Percentiles rank a stretch among this genome's conserved stretches.
phyloP scores from a whole-genome alignment of 441 rosid genomes.

The Aleurites moluccanus region DNA sequence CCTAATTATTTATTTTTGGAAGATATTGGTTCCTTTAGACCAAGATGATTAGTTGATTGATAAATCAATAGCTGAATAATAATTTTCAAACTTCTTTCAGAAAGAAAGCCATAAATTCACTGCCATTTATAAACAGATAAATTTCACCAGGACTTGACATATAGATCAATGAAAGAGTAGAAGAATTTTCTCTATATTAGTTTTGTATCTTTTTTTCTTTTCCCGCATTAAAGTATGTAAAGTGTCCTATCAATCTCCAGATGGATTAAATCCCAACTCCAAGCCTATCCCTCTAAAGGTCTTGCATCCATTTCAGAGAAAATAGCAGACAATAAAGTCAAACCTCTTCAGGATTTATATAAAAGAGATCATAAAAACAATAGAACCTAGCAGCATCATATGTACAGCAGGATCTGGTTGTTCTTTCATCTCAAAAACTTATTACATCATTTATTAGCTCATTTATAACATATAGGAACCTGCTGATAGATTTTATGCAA shows the following conservation, averaged over 20 bases:
- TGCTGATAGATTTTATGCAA: constrained; percentile 19
- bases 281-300: not conserved
- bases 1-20: not conserved
- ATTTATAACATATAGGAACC: not conserved
- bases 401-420: not conserved
- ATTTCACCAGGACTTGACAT: not conserved
- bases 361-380: not conserved
- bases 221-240: not conserved
- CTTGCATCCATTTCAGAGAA: not conserved
- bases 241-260: not conserved
- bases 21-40: not conserved
- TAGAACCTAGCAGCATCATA: not conserved
- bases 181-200: not conserved
- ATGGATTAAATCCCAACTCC: not conserved
- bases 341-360: not conserved
- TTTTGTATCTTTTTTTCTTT: not conserved
- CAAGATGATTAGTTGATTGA: not conserved
- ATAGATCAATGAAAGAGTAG: too few relatives aligned
- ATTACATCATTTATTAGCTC: not conserved
- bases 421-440: not conserved
- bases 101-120: not conserved
- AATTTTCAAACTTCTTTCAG: not conserved
- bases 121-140: not conserved
- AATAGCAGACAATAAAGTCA: not conserved
- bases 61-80: constrained; percentile 3